These are phyloP conservation scores for Botrytis porri DNA, from an alignment of 2,329 filamentous ascomycete species.

Conservation along the genomic window DNA sequence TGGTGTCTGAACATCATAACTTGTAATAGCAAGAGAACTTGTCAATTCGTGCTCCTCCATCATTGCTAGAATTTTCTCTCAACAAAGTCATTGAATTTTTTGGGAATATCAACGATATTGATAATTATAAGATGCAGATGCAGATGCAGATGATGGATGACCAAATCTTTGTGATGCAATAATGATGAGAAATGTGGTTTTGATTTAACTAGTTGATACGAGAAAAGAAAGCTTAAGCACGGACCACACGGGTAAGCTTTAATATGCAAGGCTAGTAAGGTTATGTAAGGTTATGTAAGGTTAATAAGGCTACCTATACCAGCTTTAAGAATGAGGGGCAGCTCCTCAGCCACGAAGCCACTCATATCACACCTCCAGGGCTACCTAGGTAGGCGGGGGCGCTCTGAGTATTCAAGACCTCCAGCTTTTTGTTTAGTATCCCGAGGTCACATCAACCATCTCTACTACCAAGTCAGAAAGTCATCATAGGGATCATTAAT, in stretches of 20 bases:
- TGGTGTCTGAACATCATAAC: not conserved
- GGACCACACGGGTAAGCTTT: not conserved
- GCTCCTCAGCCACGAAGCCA: not conserved
- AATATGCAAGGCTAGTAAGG: not conserved
- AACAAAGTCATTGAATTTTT: not conserved
- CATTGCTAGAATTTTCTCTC: not conserved
- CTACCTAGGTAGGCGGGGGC: no score
- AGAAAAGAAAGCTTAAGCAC: constrained; percentile 12
- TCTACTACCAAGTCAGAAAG: no score
- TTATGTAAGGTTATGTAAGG: not conserved
- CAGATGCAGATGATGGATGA: not conserved
- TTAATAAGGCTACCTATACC: no score
- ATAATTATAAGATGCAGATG: not conserved
- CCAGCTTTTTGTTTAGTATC: not conserved
- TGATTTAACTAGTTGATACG: not conserved
- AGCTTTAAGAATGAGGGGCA: not conserved
- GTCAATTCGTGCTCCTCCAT: not conserved
- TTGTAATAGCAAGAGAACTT: not conserved
- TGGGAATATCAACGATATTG: not conserved
- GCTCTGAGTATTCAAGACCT: not conserved
- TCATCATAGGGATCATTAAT: not conserved
- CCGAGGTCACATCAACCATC: not conserved
- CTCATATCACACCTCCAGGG: not conserved
- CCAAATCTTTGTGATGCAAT: not conserved
- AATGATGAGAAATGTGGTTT: not conserved